These are phyloP conservation scores for Lentinus tigrinus DNA, from an alignment of 768 basidiomycete genomes.

Conservation along the genomic window DNA sequence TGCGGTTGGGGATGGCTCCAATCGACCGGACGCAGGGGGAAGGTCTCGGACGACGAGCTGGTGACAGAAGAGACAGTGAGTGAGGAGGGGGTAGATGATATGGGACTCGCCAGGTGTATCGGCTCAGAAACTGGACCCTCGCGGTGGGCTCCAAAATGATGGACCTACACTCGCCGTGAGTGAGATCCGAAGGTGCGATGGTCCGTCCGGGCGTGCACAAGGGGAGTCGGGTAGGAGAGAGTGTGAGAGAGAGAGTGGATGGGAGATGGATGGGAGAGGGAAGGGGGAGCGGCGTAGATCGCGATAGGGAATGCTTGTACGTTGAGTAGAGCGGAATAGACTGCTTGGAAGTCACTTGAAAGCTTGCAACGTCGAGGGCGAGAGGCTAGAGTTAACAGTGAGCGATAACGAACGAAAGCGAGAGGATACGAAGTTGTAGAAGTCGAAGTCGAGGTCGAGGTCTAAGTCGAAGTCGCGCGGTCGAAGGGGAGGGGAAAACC, in stretches of 20 bases:
- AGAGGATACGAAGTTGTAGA: neutral
- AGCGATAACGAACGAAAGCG: neutral
- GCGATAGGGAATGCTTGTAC: neutral
- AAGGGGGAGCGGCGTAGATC: neutral
- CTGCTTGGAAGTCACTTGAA: too few relatives aligned
- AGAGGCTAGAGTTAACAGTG: neutral
- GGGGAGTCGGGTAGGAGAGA: too few relatives aligned
- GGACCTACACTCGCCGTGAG: too few relatives aligned
- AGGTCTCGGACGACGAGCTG: neutral
- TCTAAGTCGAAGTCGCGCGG: too few relatives aligned
- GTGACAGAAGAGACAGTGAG: neutral
- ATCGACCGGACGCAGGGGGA: neutral
- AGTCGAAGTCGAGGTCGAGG: too few relatives aligned
- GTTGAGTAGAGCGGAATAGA: too few relatives aligned
- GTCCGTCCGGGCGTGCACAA: too few relatives aligned
- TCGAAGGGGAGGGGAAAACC: too few relatives aligned
- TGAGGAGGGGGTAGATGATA: neutral
- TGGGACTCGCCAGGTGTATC: neutral
- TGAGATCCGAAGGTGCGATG: too few relatives aligned
- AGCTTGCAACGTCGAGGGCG: too few relatives aligned
- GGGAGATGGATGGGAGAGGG: too few relatives aligned
- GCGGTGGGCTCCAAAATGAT: conserved; percentile 15
- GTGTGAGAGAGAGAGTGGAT: too few relatives aligned
- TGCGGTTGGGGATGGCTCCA: neutral
- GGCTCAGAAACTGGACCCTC: neutral